phyloP scores from a whole-genome alignment of 257 asterid species.

The Echites panduratus region DNA sequence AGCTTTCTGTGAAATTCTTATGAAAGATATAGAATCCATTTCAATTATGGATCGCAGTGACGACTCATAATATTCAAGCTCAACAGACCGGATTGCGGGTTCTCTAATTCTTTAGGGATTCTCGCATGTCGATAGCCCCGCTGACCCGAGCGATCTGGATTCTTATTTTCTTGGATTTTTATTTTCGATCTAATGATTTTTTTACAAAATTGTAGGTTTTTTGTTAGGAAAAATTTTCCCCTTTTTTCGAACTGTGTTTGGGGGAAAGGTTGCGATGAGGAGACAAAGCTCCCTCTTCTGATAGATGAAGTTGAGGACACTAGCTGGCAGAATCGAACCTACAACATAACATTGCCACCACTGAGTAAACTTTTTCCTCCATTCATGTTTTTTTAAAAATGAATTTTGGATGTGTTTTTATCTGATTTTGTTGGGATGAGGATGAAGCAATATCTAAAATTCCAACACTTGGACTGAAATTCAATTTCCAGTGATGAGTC shows the following conservation, averaged over 20 bases:
- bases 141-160: slow-evolving; percentile 75
- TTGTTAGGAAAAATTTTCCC: background rate
- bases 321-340: slow-evolving; percentile 97
- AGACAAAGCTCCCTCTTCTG: slow-evolving; percentile 93
- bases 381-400: background rate
- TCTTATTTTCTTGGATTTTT: background rate
- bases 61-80: slow-evolving; percentile 74
- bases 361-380: slow-evolving; percentile 38
- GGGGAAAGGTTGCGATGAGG: slow-evolving; percentile 43
- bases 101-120: slow-evolving; percentile 23
- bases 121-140: slow-evolving; percentile 83
- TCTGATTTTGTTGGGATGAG: slow-evolving; percentile 9
- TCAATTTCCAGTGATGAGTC: slow-evolving; percentile 17
- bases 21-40: background rate
- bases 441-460: slow-evolving; percentile 29
- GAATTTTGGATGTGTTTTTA: background rate
- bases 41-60: slow-evolving; percentile 40
- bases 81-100: slow-evolving; percentile 93
- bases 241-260: background rate
- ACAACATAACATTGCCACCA: slow-evolving; percentile 37
- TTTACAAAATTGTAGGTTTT: too few relatives aligned
- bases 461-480: slow-evolving; percentile 41
- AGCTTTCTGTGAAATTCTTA: background rate
- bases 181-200: background rate
- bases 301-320: slow-evolving; percentile 43